Percentiles rank a stretch among this genome's conserved stretches.
phyloP scores from a whole-genome alignment of 2,329 filamentous ascomycete species.

The Sporothrix brasiliensis region DNA sequence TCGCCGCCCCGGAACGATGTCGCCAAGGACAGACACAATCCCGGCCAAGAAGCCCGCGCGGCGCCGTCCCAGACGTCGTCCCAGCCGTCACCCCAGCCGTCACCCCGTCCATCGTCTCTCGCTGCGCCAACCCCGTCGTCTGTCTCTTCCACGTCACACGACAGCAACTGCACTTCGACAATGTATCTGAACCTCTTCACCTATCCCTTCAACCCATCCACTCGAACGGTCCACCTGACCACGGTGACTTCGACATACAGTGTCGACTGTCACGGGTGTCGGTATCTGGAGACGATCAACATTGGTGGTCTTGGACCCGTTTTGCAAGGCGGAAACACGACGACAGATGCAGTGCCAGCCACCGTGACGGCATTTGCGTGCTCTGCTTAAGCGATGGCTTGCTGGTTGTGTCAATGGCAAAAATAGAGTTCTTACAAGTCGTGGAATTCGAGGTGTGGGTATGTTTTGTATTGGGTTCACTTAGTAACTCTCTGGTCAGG shows the following conservation, averaged over 20 bases:
- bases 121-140: background rate
- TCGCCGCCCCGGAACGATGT: background rate
- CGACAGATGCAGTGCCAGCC: background rate
- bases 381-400: background rate
- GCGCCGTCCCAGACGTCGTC: background rate
- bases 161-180: constrained; percentile 5
- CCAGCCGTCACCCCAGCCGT: background rate
- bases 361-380: background rate
- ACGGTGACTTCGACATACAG: background rate
- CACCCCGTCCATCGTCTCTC: background rate
- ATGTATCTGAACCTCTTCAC: background rate
- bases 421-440: no score
- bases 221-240: constrained; percentile 2
- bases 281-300: background rate
- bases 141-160: background rate
- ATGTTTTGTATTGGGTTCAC: background rate
- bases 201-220: background rate
- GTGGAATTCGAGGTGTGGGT: background rate
- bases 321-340: background rate
- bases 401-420: background rate
- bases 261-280: constrained; percentile 1
- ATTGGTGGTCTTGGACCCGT: constrained; percentile 13
- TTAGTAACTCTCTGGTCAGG: background rate
- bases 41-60: background rate
- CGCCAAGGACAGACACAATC: background rate